Base-by-base conservation (phyloP, 164 flowering plant genomes). In the Stephania yunnanensis region DNA sequence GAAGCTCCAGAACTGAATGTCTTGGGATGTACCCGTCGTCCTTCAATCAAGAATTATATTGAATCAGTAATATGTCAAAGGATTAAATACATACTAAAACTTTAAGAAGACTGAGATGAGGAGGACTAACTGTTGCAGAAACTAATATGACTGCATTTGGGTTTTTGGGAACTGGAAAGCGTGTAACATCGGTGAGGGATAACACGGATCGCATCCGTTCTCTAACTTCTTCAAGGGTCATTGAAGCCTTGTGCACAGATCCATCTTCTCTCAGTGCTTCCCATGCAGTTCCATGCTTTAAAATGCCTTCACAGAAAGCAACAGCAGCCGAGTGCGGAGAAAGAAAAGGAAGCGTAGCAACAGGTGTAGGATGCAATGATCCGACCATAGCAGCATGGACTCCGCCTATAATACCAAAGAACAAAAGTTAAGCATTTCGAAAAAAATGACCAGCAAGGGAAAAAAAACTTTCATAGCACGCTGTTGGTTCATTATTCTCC, bases 351-450 rank as follows among this genome's bases (percentile, higher is more conserved):
- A 95, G 88, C 25, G 98, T 95, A 36, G 99, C 99, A 83, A 95
- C 81, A 10, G 98, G 98, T 19, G 92, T 88, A 17, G 99, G 99
- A 83, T 95, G 93, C 75, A 95, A 87, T 12, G 99, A 89, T 81
- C 99, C 99, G 78, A 95, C 98, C 99, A 95, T 95, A 66, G 99
- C 95, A 76, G 99, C 99, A 86, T 95, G 99, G 25, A 95, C 97
- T 83, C 97, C 98, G 15, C 98, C 98, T 95, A 78, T 31, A 67
- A 80, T 78, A 70, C 30, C 74, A 53, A 17, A 58, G 31, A 13
- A 10, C 11, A 58, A 58, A 53, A 61, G 5, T n/a, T 61, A 10
- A n/a, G 20, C 5, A 61, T 61, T 19, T 25, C n/a, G 9, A 19
- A 22, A 61, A 61, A 61, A 61, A 61, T 61, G 66, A 22, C 20